Percentiles rank a stretch among this genome's conserved stretches.
Evolutionary conservation across 768 basidiomycete species (phyloP).

Genomic region (Trametes villosa): DNA sequence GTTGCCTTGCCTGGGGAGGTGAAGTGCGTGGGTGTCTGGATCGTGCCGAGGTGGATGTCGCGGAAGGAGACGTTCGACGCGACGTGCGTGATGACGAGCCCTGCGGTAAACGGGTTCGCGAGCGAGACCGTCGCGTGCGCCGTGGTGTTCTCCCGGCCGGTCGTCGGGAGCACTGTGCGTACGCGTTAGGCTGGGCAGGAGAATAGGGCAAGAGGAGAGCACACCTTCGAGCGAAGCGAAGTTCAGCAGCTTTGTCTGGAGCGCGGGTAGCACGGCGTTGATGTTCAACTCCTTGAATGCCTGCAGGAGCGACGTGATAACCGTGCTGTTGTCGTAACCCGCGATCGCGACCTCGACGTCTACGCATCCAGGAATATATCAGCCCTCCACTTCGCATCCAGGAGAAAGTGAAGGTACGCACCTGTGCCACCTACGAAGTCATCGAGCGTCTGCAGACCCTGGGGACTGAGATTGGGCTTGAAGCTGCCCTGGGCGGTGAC

Average conservation of each 20-base stretch:
- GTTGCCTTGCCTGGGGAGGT: constrained; percentile 54
- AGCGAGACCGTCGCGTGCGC: constrained; percentile 66
- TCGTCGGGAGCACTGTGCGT: constrained; percentile 61
- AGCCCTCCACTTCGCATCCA: not conserved
- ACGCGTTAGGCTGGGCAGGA: not conserved
- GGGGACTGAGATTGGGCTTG: constrained; percentile 60
- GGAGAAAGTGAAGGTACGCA: constrained; percentile 24
- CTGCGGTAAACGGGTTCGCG: constrained; percentile 68
- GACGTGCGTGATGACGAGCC: constrained; percentile 60
- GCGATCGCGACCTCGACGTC: constrained; percentile 61
- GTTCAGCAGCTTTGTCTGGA: constrained; percentile 59
- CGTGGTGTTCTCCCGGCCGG: constrained; percentile 64
- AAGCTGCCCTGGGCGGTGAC: constrained; percentile 55
- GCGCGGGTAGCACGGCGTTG: constrained; percentile 59
- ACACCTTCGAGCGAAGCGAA: constrained; percentile 49
- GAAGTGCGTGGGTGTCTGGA: constrained; percentile 57
- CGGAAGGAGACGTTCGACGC: constrained; percentile 62
- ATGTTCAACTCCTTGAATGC: constrained; percentile 67
- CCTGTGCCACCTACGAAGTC: constrained; percentile 69
- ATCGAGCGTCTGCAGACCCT: constrained; percentile 64
- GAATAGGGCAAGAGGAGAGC: not conserved
- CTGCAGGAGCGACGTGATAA: constrained; percentile 56
- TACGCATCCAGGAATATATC: constrained; percentile 32
- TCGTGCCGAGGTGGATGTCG: constrained; percentile 65
- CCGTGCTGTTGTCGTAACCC: constrained; percentile 64